Base-by-base conservation (phyloP, 192 early-diverging fungal genomes). In the Coemansia sp. region DNA sequence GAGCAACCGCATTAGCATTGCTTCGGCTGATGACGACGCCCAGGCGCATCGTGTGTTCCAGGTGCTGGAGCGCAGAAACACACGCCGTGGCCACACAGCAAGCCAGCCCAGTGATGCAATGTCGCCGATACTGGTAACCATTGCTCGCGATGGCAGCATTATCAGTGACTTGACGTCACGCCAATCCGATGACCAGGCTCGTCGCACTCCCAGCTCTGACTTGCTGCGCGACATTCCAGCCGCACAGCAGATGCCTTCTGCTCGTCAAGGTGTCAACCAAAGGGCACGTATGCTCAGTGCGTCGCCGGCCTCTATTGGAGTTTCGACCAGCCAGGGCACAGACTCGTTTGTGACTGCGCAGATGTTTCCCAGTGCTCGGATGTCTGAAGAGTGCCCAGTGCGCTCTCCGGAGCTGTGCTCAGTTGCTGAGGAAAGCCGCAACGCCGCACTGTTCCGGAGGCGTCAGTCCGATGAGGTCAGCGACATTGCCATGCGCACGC, bases 401-500 rank as follows among this genome's bases (percentile, higher is more conserved):
- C 11, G 12, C 21, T 47, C 29, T 45, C 47, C 21, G 8, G 14
- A 1, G 52, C 41, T 43, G 11, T 43, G 15, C 14, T 9, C 51
- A 11, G 22, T 25, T 24, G 51, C 21, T 5, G 22, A 53, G 9
- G 22, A 23, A 24, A 19, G n/a, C 17, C 19, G 11, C 21, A 5
- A 14, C 2, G 22, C 51, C 8, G 51, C 0, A 9, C 51, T 23
- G 51, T 22, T 22, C 10, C 17, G 6, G 23, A 7, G 70, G 15
- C 53, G 64, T n/a, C 51, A 61, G 27, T 60, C 65, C 11, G 73
- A 71, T 21, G 63, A 78, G 49, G 69, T 78, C 47, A 78, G 75
- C 63, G 75, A 78, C 38, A 78, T 78, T 55, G 75, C 69, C 29
- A 78, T 78, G 75, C 75, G 69, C 63, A 69, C 29, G 15, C 70